Base-by-base conservation (phyloP, 2,329 filamentous ascomycete genomes). In the Ophiocordyceps polyrhachis-furcata region DNA sequence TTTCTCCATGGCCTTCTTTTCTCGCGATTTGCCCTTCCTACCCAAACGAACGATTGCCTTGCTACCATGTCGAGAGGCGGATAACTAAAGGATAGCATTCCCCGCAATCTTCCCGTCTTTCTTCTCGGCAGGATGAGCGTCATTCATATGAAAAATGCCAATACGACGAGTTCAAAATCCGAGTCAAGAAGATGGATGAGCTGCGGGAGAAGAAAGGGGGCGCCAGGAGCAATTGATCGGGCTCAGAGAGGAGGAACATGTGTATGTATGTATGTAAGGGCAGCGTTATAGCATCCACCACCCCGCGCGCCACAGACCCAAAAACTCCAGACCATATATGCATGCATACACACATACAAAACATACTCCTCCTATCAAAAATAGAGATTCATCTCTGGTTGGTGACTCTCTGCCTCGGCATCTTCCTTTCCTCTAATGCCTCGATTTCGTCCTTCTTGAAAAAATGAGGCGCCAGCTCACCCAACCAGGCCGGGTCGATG, bases 61-160 rank as follows among this genome's bases (percentile, higher is more conserved):
- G n/a, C n/a, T n/a, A n/a, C n/a, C n/a, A n/a, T 25, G 4, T 25
- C 23, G 23, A 25, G 35, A 17, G 5, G 31, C 12, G 31, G 31
- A 38, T 19, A 14, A 19, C 7, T 20, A 7, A 21, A 2, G 38
- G 19, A n/a, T n/a, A n/a, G n/a, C n/a, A n/a, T n/a, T n/a, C n/a
- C n/a, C n/a, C n/a, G n/a, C n/a, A n/a, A n/a, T n/a, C n/a, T n/a
- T n/a, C n/a, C n/a, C n/a, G n/a, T n/a, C n/a, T n/a, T n/a, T n/a
- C n/a, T n/a, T n/a, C n/a, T n/a, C n/a, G n/a, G n/a, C n/a, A 96
- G 91, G 79, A 87, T 63, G 91, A 98, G 73, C 75, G 91, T 70
- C 91, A 98, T 68, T 82, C 80, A 59, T 98, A 98, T 73, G 91
- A 98, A 64, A 96, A 96, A 66, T 98, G 91, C 76, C 91, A 98